Base-by-base conservation (phyloP, 805 yeast genomes). In the Candida saitoana region DNA sequence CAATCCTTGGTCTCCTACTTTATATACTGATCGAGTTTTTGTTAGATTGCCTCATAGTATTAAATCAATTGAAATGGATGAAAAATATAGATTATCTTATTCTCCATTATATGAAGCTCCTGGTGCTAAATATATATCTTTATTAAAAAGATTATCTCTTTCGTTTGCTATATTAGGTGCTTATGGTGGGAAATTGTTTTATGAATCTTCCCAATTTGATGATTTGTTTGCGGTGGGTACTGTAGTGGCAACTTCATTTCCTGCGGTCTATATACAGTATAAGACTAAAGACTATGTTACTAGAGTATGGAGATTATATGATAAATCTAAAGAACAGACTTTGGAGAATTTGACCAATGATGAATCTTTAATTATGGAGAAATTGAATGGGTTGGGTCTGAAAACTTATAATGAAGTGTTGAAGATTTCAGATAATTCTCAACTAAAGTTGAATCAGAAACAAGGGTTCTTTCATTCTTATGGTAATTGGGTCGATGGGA, bases 281-380 rank as follows among this genome's bases (percentile, higher is more conserved):
- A 69, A 78, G 39, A 76, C 87, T 2, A 65, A 70, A 25, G 80
- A 86, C 40, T 84, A 83, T 49, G 95, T 87, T 22, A 69, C 86
- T 2, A 67, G 87, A 47, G 77, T 87, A 12, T 85, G 77, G 63
- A 63, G 95, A 35, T 66, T 87, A 17, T 87, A 86, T 56, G 80
- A 80, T 51, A 72, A 74, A 32, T 72, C 75, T 3, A 67, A 74
- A 53, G 78, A 82, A 0, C 90, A 86, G 55, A 80, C 85, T 1
- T 65, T 79, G 41, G 86, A 81, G 38, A 76, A 74, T 52, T 66
- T 87, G 50, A 64, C 74, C 12, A 53, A 62, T 4, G 79, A 87
- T 56, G 95, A 87, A 57, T 71, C 75, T 16, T 61, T 87, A 39
- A 68, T 87, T 6, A 62, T 85, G 35, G 90, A 87, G 56, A 82